Evolutionary conservation across 768 basidiomycete genomes (phyloP).

Genomic region (Rickenella mellea): DNA sequence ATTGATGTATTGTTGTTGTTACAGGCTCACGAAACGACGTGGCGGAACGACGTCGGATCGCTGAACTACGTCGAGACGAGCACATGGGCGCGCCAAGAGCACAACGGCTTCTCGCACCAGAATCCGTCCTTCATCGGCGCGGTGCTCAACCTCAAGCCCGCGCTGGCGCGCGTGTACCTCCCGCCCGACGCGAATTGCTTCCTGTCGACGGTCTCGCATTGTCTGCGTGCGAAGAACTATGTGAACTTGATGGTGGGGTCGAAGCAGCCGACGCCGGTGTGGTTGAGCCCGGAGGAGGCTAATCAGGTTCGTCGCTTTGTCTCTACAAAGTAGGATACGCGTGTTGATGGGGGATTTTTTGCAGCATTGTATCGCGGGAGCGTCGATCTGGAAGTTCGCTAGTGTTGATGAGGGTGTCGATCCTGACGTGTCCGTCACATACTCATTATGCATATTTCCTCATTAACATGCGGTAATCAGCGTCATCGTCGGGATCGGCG

Average conservation of each 20-base stretch:
- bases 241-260: constrained; percentile 84
- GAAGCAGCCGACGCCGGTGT: constrained; percentile 76
- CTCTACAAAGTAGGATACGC: background rate
- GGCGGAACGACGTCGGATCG: constrained; percentile 63
- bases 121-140: constrained; percentile 82
- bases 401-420: constrained; percentile 62
- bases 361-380: constrained; percentile 80
- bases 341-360: constrained; percentile 3
- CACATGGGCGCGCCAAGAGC: constrained; percentile 78
- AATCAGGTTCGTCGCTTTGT: constrained; percentile 33
- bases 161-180: constrained; percentile 66
- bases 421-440: constrained; percentile 53
- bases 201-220: constrained; percentile 77
- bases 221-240: constrained; percentile 76
- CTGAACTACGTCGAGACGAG: constrained; percentile 86
- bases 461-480: constrained; percentile 18
- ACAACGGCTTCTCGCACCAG: constrained; percentile 88
- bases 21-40: constrained; percentile 49
- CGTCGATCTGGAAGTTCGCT: constrained; percentile 79
- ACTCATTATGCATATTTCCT: background rate
- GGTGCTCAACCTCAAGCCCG: constrained; percentile 69
- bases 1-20: background rate
- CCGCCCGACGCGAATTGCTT: constrained; percentile 89
- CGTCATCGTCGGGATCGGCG: constrained; percentile 80
- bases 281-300: constrained; percentile 70